Evolutionary conservation across 208 protist genomes (phyloP), one percentile per base, ranked within the genome.

Genomic region (Crithidia mellificae): DNA sequence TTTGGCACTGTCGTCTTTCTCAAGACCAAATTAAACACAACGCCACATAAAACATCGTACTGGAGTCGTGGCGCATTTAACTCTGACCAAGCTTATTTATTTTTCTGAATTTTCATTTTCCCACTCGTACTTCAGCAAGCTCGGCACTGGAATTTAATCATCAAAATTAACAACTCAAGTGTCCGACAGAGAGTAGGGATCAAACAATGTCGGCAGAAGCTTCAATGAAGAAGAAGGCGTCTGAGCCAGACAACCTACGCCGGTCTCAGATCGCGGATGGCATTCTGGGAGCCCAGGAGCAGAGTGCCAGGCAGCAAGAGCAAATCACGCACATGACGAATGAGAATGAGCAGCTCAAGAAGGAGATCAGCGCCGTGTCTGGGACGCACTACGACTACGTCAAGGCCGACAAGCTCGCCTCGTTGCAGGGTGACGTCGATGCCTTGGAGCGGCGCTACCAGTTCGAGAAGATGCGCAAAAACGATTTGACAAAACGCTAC

Each of bases 381-480:
- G 86, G 90, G 14, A 85, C 68, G 24, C 80, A 82, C 43, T 94
- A 93, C 68, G 85, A 95, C 63, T 95, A 91, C 58, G 81, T 91
- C 24, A 92, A 95, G 79, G 88, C 92, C 11, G 90, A 95, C 74
- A 95, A 93, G 71, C 83, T 93, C 27, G 86, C 88, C 8, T 81
- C 80, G 6, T 56, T 94, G 47, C 87, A 94, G 65, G 85, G 78
- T n/a, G 87, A 94, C 24, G 87, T 95, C n/a, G 91, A 96, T 27
- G 80, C 82, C 8, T 72, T 96, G 57, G 90, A 97, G 79, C 87
- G 91, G 20, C 84, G 85, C 20, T 92, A 94, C 66, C 88, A 96
- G 68, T 94, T 95, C 73, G 92, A 97, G 68, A 95, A 93, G 73
- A 94, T 96, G 85, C 83, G 86, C 46, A 91, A 94, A 76, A 94